These are phyloP conservation scores for Russula emetica DNA, from an alignment of 768 basidiomycete genomes.

Conservation along the genomic window DNA sequence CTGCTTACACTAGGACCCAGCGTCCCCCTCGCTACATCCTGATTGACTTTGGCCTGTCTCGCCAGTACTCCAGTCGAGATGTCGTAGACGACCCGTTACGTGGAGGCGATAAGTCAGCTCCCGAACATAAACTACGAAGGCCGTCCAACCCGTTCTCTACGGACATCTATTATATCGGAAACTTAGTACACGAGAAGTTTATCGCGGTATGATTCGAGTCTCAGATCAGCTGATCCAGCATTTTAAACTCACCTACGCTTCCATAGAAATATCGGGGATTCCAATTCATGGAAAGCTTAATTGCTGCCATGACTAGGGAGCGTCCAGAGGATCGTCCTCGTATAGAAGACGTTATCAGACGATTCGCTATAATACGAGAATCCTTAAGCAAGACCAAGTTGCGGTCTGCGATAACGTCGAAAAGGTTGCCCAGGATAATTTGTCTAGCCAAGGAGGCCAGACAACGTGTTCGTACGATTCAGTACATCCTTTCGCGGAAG, in stretches of 20 bases:
- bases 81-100: conserved; percentile 33
- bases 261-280: conserved; percentile 29
- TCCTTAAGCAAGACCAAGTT: conserved; percentile 11
- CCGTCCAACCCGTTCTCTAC: conserved; percentile 35
- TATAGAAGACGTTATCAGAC: conserved; percentile 18
- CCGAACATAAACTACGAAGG: conserved; percentile 31
- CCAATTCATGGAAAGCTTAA: conserved; percentile 31
- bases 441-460: neutral
- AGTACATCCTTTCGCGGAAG: conserved; percentile 8
- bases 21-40: conserved; percentile 32
- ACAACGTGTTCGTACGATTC: conserved; percentile 7
- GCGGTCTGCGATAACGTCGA: conserved; percentile 15
- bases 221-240: neutral
- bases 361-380: conserved; percentile 1
- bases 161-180: conserved; percentile 38
- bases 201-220: conserved; percentile 28
- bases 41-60: conserved; percentile 34
- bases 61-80: conserved; percentile 29
- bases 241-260: neutral
- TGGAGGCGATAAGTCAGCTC: conserved; percentile 43
- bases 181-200: conserved; percentile 33
- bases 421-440: neutral
- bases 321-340: conserved; percentile 34
- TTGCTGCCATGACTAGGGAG: conserved; percentile 31
- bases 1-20: conserved; percentile 28